Evolutionary conservation across 768 basidiomycete genomes (phyloP), one percentile per base, ranked within the genome.

Genomic region (Suillus weaverae): DNA sequence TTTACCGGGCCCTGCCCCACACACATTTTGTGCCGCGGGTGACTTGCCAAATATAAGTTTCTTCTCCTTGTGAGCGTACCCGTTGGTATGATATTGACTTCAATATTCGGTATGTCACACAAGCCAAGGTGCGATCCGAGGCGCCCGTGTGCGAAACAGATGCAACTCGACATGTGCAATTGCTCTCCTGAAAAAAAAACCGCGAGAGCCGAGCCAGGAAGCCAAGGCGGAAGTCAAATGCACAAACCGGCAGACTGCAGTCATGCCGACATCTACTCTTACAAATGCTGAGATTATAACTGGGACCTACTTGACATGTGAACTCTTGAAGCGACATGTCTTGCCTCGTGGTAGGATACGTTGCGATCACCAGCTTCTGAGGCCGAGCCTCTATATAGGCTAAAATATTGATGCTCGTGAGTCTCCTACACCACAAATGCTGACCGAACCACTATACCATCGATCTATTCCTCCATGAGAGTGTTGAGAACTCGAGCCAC

Each of bases 401-500:
- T 18, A 22, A 32, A 32, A 32, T 4, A 33, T 16, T 32, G 18
- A 51, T 26, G 22, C 18, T 51, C 16, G 6, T 26, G 36, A 57
- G 36, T 57, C 6, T 6, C 54, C 5, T 38, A n/a, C 16, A 36
- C 22, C 36, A 57, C 38, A 11, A 16, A 57, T 38, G 16, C 32
- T n/a, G 22, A 55, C 35, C 22, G 16, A 39, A 39, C 16, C 22
- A 57, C 33, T 59, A 30, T 20, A 41, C 26, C 57, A 18, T 32
- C 57, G 11, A 41, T 59, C 57, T 59, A 59, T 41, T 41, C 57
- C 32, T 70, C 80, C 83, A 90, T 85, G 44, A 92, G 72, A 2
- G 70, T 69, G 65, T 87, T 90, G 51, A 93, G 70, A 22, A 81
- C 82, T 64, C 90, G 79, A 13, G 82, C 88, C 6, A 93, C 86